These are phyloP conservation scores for Diversispora epigaea DNA, from an alignment of 192 early-diverging fungal genomes.

Conservation along the genomic window DNA sequence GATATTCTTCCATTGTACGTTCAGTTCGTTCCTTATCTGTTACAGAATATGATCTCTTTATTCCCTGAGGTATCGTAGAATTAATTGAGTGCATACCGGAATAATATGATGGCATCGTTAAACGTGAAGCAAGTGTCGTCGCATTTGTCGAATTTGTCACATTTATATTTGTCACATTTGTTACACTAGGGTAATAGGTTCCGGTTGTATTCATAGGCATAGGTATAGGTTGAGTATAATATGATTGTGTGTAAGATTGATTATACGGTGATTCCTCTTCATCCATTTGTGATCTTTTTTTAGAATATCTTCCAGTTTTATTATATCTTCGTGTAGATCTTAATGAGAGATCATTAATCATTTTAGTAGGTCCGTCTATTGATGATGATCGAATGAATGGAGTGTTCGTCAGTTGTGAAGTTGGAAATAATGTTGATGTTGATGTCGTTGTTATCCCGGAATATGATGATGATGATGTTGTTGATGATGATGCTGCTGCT, in stretches of 20 bases:
- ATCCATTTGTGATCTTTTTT: slow-evolving; percentile 44
- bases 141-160: too few species aligned
- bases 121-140: slow-evolving; percentile 3
- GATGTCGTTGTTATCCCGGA: background rate
- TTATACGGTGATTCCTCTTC: background rate
- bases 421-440: background rate
- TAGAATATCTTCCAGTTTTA: slow-evolving; percentile 64
- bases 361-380: background rate
- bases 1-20: slow-evolving; percentile 2
- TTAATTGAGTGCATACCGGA: background rate
- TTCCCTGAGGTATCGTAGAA: background rate
- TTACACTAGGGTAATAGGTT: background rate
- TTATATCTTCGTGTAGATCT: slow-evolving; percentile 49
- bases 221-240: background rate
- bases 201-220: background rate
- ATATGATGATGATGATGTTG: too few species aligned
- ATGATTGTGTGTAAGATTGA: background rate
- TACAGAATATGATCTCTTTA: background rate
- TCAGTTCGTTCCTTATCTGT: background rate
- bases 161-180: background rate
- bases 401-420: too few species aligned
- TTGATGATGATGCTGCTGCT: too few species aligned
- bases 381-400: background rate
- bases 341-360: background rate
- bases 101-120: background rate